Conservation (phyloP, 176 grass and related monocot species). For the Puccinellia tenuiflora region DNA sequence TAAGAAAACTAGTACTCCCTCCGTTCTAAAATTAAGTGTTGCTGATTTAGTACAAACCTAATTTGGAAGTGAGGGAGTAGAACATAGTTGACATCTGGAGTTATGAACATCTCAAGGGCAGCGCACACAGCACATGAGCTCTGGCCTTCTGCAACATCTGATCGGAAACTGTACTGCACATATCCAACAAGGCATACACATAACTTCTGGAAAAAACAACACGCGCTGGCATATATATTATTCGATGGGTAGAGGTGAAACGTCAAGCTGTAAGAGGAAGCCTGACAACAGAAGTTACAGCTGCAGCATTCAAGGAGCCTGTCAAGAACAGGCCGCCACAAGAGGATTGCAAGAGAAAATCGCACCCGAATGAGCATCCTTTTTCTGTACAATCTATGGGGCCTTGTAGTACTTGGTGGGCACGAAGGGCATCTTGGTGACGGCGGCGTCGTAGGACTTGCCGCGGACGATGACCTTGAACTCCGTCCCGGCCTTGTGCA, state of each 20-base stretch:
- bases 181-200: neutral
- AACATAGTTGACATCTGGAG: neutral
- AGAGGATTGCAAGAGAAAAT: conserved; percentile 9
- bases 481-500: conserved; percentile 93
- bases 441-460: conserved; percentile 63
- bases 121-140: neutral
- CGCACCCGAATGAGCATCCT: neutral
- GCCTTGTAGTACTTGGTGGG: conserved; percentile 91
- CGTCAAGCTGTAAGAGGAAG: conserved; percentile 9
- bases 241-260: conserved; percentile 1
- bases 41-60: too few species aligned
- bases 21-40: too few species aligned
- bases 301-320: neutral
- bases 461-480: conserved; percentile 80
- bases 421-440: conserved; percentile 99
- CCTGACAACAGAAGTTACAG: conserved; percentile 36
- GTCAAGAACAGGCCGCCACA: neutral
- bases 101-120: neutral
- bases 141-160: neutral
- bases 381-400: conserved; percentile 40
- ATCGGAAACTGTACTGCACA: neutral
- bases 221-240: conserved; percentile 15
- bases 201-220: neutral
- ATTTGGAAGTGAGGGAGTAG: too few species aligned
- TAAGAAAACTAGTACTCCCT: too few species aligned